Percentiles rank a stretch among this genome's conserved stretches.
These are phyloP conservation scores for Kodamaea restingae DNA, from an alignment of 805 yeast species.

Conservation along the genomic window DNA sequence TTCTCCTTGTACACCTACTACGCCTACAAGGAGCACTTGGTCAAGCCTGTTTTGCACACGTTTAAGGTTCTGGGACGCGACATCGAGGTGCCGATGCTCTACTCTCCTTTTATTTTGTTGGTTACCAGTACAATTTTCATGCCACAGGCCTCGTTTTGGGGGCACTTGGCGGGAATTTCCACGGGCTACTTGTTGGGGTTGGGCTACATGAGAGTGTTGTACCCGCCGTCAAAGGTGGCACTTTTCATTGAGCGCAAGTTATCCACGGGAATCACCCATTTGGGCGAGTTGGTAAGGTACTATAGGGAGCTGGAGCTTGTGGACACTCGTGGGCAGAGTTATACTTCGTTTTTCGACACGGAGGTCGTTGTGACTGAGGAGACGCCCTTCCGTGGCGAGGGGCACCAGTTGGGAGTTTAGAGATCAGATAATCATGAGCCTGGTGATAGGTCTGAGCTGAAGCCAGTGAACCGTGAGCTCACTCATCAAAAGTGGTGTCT, in stretches of 20 bases:
- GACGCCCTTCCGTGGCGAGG: conserved; percentile 16
- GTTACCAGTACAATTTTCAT: conserved; percentile 47
- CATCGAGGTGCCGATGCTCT: conserved; percentile 52
- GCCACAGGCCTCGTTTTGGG: conserved; percentile 68
- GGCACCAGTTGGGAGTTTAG: conserved; percentile 19
- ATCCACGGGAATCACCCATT: conserved; percentile 44
- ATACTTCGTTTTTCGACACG: conserved; percentile 23
- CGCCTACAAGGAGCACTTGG: conserved; percentile 43
- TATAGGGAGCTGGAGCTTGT: conserved; percentile 59
- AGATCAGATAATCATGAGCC: not conserved
- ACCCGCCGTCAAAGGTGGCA: conserved; percentile 64
- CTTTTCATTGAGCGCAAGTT: conserved; percentile 61
- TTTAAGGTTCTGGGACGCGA: conserved; percentile 31
- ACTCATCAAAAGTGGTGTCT: too few species aligned
- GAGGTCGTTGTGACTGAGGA: conserved; percentile 13
- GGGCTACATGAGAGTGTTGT: conserved; percentile 53
- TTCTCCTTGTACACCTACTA: conserved; percentile 63
- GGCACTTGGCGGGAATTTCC: conserved; percentile 64
- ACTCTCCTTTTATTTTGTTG: conserved; percentile 52
- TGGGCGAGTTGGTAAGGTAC: conserved; percentile 54
- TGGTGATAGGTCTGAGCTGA: too few species aligned
- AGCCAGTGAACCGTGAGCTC: too few species aligned
- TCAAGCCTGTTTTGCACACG: conserved; percentile 37
- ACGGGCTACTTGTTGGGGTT: conserved; percentile 62
- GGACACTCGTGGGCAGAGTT: conserved; percentile 36